phyloP scores from a whole-genome alignment of 768 basidiomycete genomes.

The Russula sp. region DNA sequence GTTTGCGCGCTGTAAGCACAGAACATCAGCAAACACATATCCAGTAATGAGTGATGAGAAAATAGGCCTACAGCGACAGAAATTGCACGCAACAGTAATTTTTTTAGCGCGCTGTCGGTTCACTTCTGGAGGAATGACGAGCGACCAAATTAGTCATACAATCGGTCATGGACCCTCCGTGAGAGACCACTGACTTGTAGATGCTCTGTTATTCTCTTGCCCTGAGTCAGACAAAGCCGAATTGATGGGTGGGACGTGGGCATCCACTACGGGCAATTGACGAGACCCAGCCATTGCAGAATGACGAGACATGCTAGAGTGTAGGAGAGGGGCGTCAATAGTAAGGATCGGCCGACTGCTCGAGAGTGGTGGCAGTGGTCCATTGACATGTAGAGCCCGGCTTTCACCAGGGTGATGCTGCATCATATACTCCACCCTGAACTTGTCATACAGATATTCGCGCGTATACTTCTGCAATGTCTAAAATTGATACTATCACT shows the following conservation, averaged over 20 bases:
- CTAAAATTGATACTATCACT: constrained; percentile 33
- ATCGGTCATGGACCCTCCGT: not conserved
- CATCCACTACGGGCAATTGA: constrained; percentile 33
- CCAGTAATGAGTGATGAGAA: constrained; percentile 11
- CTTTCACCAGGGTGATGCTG: constrained; percentile 31
- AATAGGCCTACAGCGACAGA: constrained; percentile 64
- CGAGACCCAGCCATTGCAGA: constrained; percentile 32
- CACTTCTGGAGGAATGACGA: constrained; percentile 36
- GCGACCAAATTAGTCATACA: constrained; percentile 22
- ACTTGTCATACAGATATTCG: constrained; percentile 77
- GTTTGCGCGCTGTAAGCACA: constrained; percentile 58
- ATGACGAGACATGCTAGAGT: constrained; percentile 13
- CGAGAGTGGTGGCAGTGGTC: constrained; percentile 31
- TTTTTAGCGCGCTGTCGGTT: constrained; percentile 71
- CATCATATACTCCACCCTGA: constrained; percentile 49
- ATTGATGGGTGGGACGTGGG: constrained; percentile 11
- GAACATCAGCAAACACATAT: constrained; percentile 20
- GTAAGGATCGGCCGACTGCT: constrained; percentile 20
- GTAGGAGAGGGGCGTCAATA: constrained; percentile 16
- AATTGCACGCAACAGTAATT: constrained; percentile 86
- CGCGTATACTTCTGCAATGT: constrained; percentile 80
- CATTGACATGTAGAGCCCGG: constrained; percentile 10
- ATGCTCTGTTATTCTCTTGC: constrained; percentile 28
- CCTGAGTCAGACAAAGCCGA: constrained; percentile 21
- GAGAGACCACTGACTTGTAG: constrained; percentile 33